phyloP scores from a whole-genome alignment of 139 green algal species.

The Micractinium sp. region DNA sequence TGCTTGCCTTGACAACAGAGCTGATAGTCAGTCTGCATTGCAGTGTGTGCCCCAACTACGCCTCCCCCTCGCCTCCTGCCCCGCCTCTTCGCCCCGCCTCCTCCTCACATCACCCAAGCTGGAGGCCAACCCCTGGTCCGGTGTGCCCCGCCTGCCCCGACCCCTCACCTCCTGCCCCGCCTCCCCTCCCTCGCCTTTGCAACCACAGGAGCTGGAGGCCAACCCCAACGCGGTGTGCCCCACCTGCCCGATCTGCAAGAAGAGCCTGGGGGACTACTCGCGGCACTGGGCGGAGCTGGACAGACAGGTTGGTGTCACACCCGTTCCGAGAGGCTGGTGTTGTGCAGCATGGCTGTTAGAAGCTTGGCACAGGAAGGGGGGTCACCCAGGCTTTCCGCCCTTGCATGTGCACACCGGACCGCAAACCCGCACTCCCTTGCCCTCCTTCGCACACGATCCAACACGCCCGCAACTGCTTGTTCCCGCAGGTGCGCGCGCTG shows the following conservation, averaged over 20 bases:
- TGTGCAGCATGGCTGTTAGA: too few relatives aligned
- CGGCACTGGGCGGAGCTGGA: slow-evolving; percentile 72
- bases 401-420: background rate
- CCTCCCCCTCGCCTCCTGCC: background rate
- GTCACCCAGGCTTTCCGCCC: background rate
- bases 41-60: too few relatives aligned
- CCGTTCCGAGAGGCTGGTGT: too few relatives aligned
- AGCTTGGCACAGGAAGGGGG: too few relatives aligned
- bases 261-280: slow-evolving; percentile 59
- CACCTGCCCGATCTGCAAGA: slow-evolving; percentile 81
- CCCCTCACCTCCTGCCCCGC: background rate
- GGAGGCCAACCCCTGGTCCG: background rate
- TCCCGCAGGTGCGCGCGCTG: slow-evolving; percentile 54
- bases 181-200: background rate
- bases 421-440: background rate
- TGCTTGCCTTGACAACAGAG: too few relatives aligned
- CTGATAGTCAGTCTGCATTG: too few relatives aligned
- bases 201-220: slow-evolving; percentile 46
- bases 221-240: slow-evolving; percentile 63
- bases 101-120: background rate
- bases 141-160: background rate
- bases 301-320: background rate
- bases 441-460: background rate
- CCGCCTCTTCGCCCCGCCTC: background rate
- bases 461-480: background rate